Base-by-base conservation (phyloP, 2,329 filamentous ascomycete species). In the Metarhizium sp. region DNA sequence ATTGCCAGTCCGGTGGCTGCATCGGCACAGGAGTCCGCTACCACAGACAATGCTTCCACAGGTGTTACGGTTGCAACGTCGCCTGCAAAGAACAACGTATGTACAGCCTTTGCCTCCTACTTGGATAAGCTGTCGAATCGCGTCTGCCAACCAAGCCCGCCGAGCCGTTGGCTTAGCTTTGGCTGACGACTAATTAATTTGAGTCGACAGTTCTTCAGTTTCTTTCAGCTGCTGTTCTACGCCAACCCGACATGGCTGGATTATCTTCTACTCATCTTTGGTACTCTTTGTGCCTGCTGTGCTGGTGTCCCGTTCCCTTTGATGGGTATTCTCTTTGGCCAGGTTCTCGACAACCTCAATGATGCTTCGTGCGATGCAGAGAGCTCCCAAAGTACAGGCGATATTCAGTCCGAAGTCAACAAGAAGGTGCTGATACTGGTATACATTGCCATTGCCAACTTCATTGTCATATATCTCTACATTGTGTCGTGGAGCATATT, bases 281-380 rank as follows among this genome's bases (percentile, higher is more conserved):
- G 75, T 46, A 70, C 67, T 40, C 47, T 75, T 46, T 71, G 72
- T 54, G 76, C 81, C 53, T 78, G 80, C 48, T 79, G 75, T 30
- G 77, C 82, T n/a, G 83, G 82, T 50, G 74, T 82, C 4, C 82
- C 83, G 0, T 83, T 85, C 55, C 83, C 83, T 14, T 70, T 86
- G 20, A 79, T 86, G 63, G 82, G 79, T 53, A 80, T 86, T 57
- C 72, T 86, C 53, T 86, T 86, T 61, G 81, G 83, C 55, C 72
- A 84, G 66, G 76, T 86, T 6, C 74, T 86, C 58, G 80, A 86
- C 63, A 73, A 80, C 57, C 73, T 86, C 63, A 85, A 84, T 62
- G 67, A 71, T 13, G 78, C 78, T 20, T 77, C 79, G n/a, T 84
- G 81, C 64, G 69, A 65, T 50, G 64, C 69, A 13, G 50, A 59